Base-by-base conservation (phyloP, 345 rosid genomes). In the Ceriops zippeliana region DNA sequence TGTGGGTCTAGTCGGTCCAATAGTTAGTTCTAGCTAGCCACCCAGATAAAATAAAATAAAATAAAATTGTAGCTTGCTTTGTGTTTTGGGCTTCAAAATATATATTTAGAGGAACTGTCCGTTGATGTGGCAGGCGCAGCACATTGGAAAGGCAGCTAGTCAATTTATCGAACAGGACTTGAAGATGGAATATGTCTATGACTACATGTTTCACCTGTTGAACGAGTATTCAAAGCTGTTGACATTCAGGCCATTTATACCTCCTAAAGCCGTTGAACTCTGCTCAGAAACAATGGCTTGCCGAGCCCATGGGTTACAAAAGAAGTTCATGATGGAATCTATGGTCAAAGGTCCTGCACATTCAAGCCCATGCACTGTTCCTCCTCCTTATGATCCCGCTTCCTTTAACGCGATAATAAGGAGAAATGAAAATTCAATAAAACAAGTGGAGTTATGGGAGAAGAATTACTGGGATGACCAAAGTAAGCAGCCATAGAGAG, bases 121-220 rank as follows among this genome's bases (percentile, higher is more conserved):
- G 19, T 56, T 27, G 28, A 35, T 61, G 2, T 28, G 3, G 46
- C 73, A 76, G 80, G 76, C 80, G 31, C 70, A 71, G 30, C 57
- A 34, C 7, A 76, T 72, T 5, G 80, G 80, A 30, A 76, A 68
- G 37, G 73, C 70, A 27, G 76, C 70, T 1, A 76, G 80, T 53
- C 51, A 72, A 22, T 76, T 76, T 70, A 76, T 76, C 28, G 62
- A 68, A n/a, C 34, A 63, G 49, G 76, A 68, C 9, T 28, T 76
- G 54, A 72, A 76, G 66, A 76, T 76, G 76, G 80, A 76, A 1
- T 53, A 63, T 26, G 79, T 76, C 31, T 76, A 76, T 28, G 79
- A 76, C 34, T 71, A 76, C 73, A 76, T 76, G 79, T 76, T 76
- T 54, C 80, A 76, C 46, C 72, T 72, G 15, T 60, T 76, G n/a